A percentile compares a stretch with the other conserved stretches of the same genome.
Conservation (phyloP, 345 rosid genomes). For the Citrus hindsii region DNA sequence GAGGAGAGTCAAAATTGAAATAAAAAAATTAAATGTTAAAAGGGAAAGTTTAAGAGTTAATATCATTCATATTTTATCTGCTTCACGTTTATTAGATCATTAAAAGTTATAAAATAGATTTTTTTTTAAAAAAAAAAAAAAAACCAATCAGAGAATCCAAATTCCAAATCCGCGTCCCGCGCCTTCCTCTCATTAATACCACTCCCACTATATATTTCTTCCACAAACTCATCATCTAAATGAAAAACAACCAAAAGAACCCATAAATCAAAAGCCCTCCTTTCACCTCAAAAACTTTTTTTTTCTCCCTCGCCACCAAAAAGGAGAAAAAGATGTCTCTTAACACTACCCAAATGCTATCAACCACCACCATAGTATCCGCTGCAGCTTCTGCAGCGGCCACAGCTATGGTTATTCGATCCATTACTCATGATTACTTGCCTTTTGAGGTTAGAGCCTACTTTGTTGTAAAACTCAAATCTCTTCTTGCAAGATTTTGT, state of each 20-base stretch:
- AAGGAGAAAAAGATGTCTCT: not conserved
- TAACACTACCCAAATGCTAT: conserved; percentile 12
- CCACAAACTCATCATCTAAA: not conserved
- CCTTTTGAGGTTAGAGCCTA: conserved; percentile 35
- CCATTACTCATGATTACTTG: conserved; percentile 21
- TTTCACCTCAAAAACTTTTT: not conserved
- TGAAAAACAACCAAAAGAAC: not conserved
- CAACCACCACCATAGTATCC: conserved; percentile 25
- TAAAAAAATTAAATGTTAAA: too few species aligned
- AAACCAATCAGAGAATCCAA: too few species aligned
- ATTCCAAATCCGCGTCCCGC: not conserved
- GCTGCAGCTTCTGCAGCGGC: conserved; percentile 37
- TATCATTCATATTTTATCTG: too few species aligned
- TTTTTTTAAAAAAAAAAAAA: too few species aligned
- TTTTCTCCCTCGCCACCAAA: not conserved
- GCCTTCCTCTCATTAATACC: not conserved
- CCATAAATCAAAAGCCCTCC: not conserved
- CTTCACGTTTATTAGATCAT: too few species aligned
- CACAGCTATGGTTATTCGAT: conserved; percentile 32
- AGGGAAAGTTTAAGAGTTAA: too few species aligned
- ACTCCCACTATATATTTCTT: not conserved
- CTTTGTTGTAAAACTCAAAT: conserved; percentile 15
- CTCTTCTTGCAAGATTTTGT: conserved; percentile 15
- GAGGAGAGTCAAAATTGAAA: too few species aligned
- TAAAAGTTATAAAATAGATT: too few species aligned